Conservation (phyloP, 164 flowering plant species). For the Santalum album region DNA sequence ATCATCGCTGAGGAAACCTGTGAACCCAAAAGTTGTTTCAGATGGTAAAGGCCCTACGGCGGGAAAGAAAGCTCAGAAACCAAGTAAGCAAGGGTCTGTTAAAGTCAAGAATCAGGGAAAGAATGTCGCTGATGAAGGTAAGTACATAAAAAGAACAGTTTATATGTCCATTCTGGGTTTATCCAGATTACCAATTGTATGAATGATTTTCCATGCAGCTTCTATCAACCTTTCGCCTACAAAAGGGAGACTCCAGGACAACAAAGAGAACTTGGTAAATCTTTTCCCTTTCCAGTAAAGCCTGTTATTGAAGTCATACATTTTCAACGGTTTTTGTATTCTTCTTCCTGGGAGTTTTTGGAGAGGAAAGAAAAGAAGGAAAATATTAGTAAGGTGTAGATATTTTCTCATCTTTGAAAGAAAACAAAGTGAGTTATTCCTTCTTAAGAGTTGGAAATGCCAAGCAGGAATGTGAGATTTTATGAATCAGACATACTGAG, state of each 20-base stretch:
- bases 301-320: neutral
- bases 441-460: no score
- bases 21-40: constrained; percentile 23
- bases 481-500: no score
- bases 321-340: neutral
- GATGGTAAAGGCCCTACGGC: constrained; percentile 18
- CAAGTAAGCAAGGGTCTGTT: constrained; percentile 26
- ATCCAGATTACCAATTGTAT: no score
- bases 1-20: constrained; percentile 24
- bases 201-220: constrained; percentile 12
- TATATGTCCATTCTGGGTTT: no score
- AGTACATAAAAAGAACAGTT: no score
- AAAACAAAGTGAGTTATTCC: no score
- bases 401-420: no score
- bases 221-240: constrained; percentile 7
- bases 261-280: constrained; percentile 75
- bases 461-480: no score
- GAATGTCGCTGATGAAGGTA: constrained; percentile 42
- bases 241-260: neutral
- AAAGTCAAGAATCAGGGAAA: constrained; percentile 29
- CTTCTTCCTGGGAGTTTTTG: no score
- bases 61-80: constrained; percentile 41
- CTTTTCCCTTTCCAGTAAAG: no score
- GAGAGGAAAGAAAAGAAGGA: no score
- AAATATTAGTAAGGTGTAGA: no score